Conservation (phyloP, 1,139 yeast species). For the Yamadazyma blattariae region DNA sequence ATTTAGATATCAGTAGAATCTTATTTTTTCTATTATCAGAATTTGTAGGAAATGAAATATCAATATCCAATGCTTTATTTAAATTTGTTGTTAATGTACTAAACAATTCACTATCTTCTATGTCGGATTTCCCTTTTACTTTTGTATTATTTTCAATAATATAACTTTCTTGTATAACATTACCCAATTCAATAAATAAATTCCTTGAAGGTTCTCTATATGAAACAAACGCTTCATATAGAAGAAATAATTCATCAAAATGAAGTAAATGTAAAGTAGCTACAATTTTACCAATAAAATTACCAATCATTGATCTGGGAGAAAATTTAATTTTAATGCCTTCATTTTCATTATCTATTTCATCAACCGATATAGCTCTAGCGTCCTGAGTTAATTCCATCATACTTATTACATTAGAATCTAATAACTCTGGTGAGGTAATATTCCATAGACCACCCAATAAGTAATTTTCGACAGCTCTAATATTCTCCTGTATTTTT, state of each 20-base stretch:
- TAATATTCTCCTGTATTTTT: background rate
- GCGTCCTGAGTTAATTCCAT: slow-evolving; percentile 6
- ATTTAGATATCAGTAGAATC: slow-evolving; percentile 43
- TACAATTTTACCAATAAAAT: slow-evolving; percentile 35
- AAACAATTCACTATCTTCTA: slow-evolving; percentile 18
- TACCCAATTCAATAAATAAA: slow-evolving; percentile 20
- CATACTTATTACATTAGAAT: slow-evolving; percentile 15
- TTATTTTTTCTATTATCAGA: slow-evolving; percentile 6
- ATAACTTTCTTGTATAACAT: slow-evolving; percentile 8
- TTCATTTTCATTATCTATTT: background rate
- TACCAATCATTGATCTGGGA: slow-evolving; percentile 36
- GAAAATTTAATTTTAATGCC: slow-evolving; percentile 17
- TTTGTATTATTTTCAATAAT: background rate
- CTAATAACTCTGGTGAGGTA: slow-evolving; percentile 35
- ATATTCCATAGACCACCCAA: slow-evolving; percentile 28
- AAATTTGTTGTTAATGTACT: slow-evolving; percentile 20
- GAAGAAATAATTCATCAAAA: slow-evolving; percentile 52
- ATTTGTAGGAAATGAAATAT: slow-evolving; percentile 15
- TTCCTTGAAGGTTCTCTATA: slow-evolving; percentile 43
- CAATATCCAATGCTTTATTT: slow-evolving; percentile 18
- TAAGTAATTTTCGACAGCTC: slow-evolving; percentile 6
- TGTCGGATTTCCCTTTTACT: slow-evolving; percentile 6
- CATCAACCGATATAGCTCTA: slow-evolving; percentile 2
- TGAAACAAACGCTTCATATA: slow-evolving; percentile 54
- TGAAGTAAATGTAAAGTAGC: slow-evolving; percentile 52